Base-by-base conservation (phyloP, 2,329 filamentous ascomycete species). In the Exophiala oligosperma region DNA sequence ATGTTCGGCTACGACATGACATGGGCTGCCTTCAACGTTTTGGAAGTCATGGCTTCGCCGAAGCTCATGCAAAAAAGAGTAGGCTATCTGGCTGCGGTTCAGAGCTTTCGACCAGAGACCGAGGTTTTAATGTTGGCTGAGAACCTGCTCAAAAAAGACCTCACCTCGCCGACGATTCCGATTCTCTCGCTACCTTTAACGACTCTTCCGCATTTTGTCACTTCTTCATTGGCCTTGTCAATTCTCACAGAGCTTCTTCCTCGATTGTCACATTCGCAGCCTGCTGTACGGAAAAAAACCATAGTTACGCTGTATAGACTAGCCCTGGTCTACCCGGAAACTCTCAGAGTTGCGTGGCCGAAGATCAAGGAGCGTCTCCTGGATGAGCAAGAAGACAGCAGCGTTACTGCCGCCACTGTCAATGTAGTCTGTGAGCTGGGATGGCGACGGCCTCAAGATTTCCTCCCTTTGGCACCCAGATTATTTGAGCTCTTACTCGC, bases 1-100 rank as follows among this genome's bases (percentile, higher is more conserved):
- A 99, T 99, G 94, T 92, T 97, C 67, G 94, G 94, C 12, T 90
- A 97, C 73, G 94, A 97, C 76, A 99, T 99, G 94, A 97, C 93
- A 2, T 99, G 94, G 94, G 94, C 94, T 3, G 92, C 92, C 11
- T 99, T 99, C 77, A 91, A 99, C 73, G 93, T 97, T 52, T 87
- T 99, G 49, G 94, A 99, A 77, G 94, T 99, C 76, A 99, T 99
- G 94, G 96, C 92, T 38, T 96, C 91, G 40, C 82, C 89, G 49
- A 97, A 97, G 73, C 96, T 96, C 73, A 84, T 92, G 66, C 93
- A 97, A 75, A 99, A 99, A 77, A 84, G 93, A 64, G 91, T 97
- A 46, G 94, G 93, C 57, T 99, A 99, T 73, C 81, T 99, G 21
- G 93, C 90, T 12, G 94, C 94, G 7, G 92, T 96, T 29, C 94